phyloP scores from a whole-genome alignment of 495 filamentous ascomycete species.

The Aspergillus homomorphus region DNA sequence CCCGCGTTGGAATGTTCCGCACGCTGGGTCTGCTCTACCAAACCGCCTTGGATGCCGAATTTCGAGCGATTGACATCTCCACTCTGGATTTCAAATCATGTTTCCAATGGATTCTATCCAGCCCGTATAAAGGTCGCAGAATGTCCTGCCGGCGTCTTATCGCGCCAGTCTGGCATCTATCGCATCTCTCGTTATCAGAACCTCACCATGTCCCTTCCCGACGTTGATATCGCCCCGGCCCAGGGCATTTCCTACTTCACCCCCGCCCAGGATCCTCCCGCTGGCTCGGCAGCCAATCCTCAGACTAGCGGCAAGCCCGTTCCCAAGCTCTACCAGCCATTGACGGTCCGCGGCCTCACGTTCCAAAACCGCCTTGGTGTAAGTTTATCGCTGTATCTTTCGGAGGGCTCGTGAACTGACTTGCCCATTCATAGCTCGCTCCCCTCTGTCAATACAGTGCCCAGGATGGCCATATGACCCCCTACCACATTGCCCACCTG shows the following conservation, averaged over 20 bases:
- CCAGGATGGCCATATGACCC: conserved; percentile 57
- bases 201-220: conserved; percentile 1
- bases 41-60: neutral
- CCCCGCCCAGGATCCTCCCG: conserved; percentile 59
- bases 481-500: conserved; percentile 60
- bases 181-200: neutral
- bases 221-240: conserved; percentile 9
- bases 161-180: neutral
- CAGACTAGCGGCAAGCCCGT: conserved; percentile 53
- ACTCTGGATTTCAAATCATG: neutral
- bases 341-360: conserved; percentile 55
- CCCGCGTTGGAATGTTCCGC: too few relatives aligned
- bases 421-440: conserved; percentile 37
- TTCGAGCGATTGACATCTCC: neutral
- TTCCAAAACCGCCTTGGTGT: conserved; percentile 62
- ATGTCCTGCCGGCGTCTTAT: neutral
- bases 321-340: conserved; percentile 68
- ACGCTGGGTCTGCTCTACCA: neutral
- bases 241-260: conserved; percentile 61
- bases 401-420: conserved; percentile 3
- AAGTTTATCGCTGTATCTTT: conserved; percentile 17
- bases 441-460: conserved; percentile 71
- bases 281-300: conserved; percentile 61
- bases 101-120: neutral
- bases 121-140: neutral